Percentiles rank a stretch among this genome's conserved stretches.
phyloP scores from a whole-genome alignment of 495 filamentous ascomycete species.

The Talaromyces adpressus region DNA sequence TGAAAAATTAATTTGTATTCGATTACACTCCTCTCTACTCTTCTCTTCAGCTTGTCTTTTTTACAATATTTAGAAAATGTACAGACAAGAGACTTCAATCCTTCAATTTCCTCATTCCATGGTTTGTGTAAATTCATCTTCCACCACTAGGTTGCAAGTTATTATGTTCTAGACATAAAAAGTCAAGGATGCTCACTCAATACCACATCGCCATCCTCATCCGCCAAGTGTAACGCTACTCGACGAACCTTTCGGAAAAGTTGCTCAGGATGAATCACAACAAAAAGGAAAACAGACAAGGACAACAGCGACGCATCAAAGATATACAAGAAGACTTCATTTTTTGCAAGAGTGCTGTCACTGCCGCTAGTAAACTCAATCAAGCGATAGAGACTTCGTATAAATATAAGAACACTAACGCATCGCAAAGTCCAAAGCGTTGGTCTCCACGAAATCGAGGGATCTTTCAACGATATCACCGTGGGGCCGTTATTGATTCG shows the following conservation, averaged over 20 bases:
- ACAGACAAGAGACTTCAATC: too few species aligned
- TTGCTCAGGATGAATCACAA: slow-evolving; percentile 26
- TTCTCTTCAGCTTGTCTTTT: too few species aligned
- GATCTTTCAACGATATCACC: slow-evolving; percentile 9
- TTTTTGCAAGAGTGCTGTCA: slow-evolving; percentile 17
- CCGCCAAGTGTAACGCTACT: not conserved
- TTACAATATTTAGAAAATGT: too few species aligned
- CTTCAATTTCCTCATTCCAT: too few species aligned
- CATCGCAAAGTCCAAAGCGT: slow-evolving; percentile 35
- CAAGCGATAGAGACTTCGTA: slow-evolving; percentile 34
- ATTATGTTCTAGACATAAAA: too few species aligned
- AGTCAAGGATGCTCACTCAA: not conserved
- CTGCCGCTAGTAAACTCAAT: slow-evolving; percentile 29
- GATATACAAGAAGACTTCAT: slow-evolving; percentile 33
- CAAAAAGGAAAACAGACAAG: slow-evolving; percentile 17
- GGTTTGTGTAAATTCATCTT: too few species aligned
- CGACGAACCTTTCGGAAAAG: slow-evolving; percentile 21
- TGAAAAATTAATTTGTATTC: too few species aligned
- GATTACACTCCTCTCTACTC: too few species aligned
- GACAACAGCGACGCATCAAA: slow-evolving; percentile 32
- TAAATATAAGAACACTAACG: slow-evolving; percentile 27
- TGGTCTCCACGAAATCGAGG: slow-evolving; percentile 16
- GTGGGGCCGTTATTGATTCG: slow-evolving; percentile 10
- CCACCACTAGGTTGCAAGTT: too few species aligned
- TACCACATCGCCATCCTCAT: not conserved